phyloP scores from a whole-genome alignment of 169 alveolate species.

The Plasmodium malariae region DNA sequence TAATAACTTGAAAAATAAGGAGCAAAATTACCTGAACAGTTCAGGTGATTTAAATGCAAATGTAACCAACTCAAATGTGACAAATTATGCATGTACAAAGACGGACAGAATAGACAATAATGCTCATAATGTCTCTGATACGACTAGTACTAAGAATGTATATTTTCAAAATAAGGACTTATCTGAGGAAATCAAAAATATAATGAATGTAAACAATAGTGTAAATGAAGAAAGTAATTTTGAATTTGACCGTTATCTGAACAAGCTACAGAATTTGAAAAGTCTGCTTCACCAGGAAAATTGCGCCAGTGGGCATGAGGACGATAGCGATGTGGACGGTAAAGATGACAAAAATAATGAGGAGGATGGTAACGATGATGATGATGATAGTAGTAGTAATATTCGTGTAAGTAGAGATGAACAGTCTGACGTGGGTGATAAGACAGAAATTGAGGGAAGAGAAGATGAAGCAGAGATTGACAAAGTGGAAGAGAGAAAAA shows the following conservation, averaged over 20 bases:
- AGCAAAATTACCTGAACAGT: neutral
- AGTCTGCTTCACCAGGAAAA: slow-evolving; percentile 27
- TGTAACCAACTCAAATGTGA: neutral
- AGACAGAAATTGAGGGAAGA: neutral
- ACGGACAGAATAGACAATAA: neutral
- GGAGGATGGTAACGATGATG: neutral
- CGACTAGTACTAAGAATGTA: neutral
- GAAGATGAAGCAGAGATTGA: neutral
- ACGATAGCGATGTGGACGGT: neutral
- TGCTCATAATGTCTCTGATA: neutral
- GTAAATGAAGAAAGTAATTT: slow-evolving; percentile 22
- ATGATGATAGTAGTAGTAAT: too few relatives aligned
- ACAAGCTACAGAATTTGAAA: slow-evolving; percentile 42
- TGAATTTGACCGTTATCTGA: slow-evolving; percentile 43
- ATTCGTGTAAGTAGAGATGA: too few relatives aligned
- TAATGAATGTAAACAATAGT: neutral
- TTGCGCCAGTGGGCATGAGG: slow-evolving; percentile 15
- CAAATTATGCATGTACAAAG: slow-evolving; percentile 2
- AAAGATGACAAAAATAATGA: neutral
- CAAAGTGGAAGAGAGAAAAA: neutral
- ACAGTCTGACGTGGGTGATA: neutral
- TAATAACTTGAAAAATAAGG: slow-evolving; percentile 28
- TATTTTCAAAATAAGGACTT: neutral
- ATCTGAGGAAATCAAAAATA: slow-evolving; percentile 9
- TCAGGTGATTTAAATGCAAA: neutral